These are phyloP conservation scores for Lecanicillium sp. DNA, from an alignment of 2,329 filamentous ascomycete genomes.

Conservation along the genomic window DNA sequence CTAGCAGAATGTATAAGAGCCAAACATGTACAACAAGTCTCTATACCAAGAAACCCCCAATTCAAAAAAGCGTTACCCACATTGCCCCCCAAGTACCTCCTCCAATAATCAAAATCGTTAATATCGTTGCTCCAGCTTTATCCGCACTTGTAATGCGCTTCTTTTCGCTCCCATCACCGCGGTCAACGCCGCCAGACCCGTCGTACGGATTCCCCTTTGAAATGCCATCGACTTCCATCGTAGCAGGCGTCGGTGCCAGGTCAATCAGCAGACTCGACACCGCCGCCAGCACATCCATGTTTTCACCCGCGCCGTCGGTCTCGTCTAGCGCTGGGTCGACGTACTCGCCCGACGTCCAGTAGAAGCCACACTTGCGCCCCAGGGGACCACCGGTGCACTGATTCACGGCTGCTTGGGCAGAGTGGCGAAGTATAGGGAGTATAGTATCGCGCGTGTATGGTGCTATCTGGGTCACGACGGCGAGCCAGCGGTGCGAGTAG, in stretches of 20 bases:
- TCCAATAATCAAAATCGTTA: conserved; percentile 1
- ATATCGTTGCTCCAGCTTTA: conserved; percentile 1
- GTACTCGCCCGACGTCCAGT: conserved; percentile 43
- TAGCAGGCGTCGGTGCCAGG: conserved; percentile 31
- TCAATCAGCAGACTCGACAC: conserved; percentile 41
- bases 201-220: conserved; percentile 33
- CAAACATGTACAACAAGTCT: no score
- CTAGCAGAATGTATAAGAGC: no score
- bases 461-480: conserved; percentile 37
- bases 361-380: conserved; percentile 38
- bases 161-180: neutral
- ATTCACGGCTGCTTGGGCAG: conserved; percentile 38
- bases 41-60: no score
- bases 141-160: conserved; percentile 3
- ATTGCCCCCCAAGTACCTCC: neutral
- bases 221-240: conserved; percentile 41
- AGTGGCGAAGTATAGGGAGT: conserved; percentile 34
- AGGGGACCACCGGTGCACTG: conserved; percentile 38
- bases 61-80: no score
- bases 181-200: conserved; percentile 18
- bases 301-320: conserved; percentile 48
- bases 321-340: conserved; percentile 40
- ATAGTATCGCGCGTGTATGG: conserved; percentile 38
- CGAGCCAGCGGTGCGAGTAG: conserved; percentile 42
- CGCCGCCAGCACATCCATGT: conserved; percentile 48